These are phyloP conservation scores for Mytilinidion resinicola DNA, from an alignment of 495 filamentous ascomycete species.

Conservation along the genomic window DNA sequence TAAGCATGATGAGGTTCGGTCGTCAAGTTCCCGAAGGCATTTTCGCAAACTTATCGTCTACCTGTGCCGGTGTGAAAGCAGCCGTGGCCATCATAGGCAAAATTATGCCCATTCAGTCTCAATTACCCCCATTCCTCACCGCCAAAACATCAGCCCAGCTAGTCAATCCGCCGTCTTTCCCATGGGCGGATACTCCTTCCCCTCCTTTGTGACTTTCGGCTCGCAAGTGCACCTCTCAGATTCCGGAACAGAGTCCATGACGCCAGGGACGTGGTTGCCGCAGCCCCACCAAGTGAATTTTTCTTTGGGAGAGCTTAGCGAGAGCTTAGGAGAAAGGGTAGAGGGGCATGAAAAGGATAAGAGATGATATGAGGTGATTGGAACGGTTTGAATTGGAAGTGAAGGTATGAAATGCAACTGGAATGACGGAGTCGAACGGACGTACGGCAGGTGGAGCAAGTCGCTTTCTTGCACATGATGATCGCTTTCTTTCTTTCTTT, in stretches of 20 bases:
- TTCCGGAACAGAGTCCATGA: constrained; percentile 42
- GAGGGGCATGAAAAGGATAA: neutral
- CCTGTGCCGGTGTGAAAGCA: too few species aligned
- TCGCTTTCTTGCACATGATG: constrained; percentile 37
- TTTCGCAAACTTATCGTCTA: too few species aligned
- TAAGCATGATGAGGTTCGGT: too few species aligned
- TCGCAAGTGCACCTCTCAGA: constrained; percentile 45
- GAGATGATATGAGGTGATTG: neutral
- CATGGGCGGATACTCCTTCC: constrained; percentile 35
- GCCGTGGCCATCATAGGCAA: too few species aligned
- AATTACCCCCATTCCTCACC: neutral
- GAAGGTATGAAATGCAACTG: neutral
- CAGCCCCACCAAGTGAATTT: constrained; percentile 38
- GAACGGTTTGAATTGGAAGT: neutral
- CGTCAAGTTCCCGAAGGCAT: too few species aligned
- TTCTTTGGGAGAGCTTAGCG: constrained; percentile 13
- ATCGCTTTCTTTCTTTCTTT: neutral
- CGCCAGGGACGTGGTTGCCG: constrained; percentile 34
- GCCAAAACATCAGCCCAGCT: constrained; percentile 6
- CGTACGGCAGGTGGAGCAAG: constrained; percentile 36
- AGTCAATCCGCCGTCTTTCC: constrained; percentile 19
- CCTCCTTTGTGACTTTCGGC: constrained; percentile 36
- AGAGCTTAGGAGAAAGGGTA: neutral
- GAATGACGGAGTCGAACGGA: constrained; percentile 6
- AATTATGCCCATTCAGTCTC: too few species aligned